Percentiles rank a stretch among this genome's conserved stretches.
These are phyloP conservation scores for Talaromyces nanjingensis DNA, from an alignment of 495 filamentous ascomycete species.

Conservation along the genomic window DNA sequence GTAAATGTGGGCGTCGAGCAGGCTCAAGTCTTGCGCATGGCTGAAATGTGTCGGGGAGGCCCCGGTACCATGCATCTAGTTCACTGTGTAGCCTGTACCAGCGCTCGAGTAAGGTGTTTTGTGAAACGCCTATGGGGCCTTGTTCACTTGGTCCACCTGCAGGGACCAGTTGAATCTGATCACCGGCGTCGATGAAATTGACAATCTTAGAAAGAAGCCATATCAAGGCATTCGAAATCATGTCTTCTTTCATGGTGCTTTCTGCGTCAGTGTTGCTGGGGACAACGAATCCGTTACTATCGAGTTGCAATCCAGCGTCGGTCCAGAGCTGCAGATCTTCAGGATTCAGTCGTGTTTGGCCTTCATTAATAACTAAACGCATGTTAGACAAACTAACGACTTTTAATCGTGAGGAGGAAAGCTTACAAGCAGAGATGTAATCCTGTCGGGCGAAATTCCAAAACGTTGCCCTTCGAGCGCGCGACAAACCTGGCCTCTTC, in stretches of 20 bases:
- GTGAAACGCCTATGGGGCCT: constrained; percentile 41
- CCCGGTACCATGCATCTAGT: constrained; percentile 52
- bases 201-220: constrained; percentile 59
- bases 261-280: constrained; percentile 48
- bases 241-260: constrained; percentile 51
- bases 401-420: background rate
- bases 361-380: constrained; percentile 50
- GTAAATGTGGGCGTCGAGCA: constrained; percentile 15
- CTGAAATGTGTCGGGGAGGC: constrained; percentile 50
- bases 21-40: constrained; percentile 39
- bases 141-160: constrained; percentile 24
- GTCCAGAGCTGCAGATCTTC: constrained; percentile 55
- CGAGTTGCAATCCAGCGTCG: constrained; percentile 53
- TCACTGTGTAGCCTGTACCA: constrained; percentile 50
- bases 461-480: constrained; percentile 52
- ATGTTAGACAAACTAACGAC: background rate
- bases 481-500: constrained; percentile 37
- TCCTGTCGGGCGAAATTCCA: constrained; percentile 64
- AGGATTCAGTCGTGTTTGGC: constrained; percentile 53
- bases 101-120: constrained; percentile 46
- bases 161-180: constrained; percentile 30
- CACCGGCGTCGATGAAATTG: constrained; percentile 51
- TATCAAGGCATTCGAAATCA: constrained; percentile 54
- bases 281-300: constrained; percentile 45
- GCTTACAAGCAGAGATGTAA: constrained; percentile 57